Evolutionary conservation across 2,329 filamentous ascomycete species (phyloP), one percentile per base, ranked within the genome.

Genomic region (Cladosporium austrohemisphaericum): DNA sequence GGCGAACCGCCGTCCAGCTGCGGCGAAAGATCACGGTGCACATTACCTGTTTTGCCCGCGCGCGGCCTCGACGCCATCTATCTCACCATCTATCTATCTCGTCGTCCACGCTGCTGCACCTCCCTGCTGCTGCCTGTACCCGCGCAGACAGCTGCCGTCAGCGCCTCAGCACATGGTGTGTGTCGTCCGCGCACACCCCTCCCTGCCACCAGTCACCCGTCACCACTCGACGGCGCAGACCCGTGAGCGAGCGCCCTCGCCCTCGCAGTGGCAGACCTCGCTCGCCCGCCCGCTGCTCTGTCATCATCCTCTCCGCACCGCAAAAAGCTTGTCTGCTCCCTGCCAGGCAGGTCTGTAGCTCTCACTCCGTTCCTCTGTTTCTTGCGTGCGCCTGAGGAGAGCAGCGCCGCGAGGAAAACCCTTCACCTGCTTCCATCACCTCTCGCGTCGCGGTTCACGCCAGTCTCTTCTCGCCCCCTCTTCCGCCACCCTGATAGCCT

Each of bases 231-330:
- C 20, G 26, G 37, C 13, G 29, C 29, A 32, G 13, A 14, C 29
- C 11, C 25, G 20, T 16, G n/a, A 23, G 4, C 8, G 22, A 14
- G 22, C 20, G 14, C 37, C n/a, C 19, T 22, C 36, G 26, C n/a
- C n/a, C 36, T 20, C 14, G 19, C 10, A 13, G 32, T 36, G 11
- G 32, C 32, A 36, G 32, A 9, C 36, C 14, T 28, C 20, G 9
- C 19, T 37, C 32, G 43, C 31, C 32, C 43, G 32, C 43, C 32
- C 23, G 31, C 43, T 32, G 22, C 32, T 35, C 43, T 32, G 43
- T 46, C 43, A 46, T 46, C 43, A 37, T 46, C 28, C 43, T 46
- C 43, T 46, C 43, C 43, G 43, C 43, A 46, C 32, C 43, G n/a
- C 43, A 23, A 31, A 46, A 46, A 46, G 43, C 43, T 46, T 46